Evolutionary conservation across 208 protist genomes (phyloP).

Genomic region (Willaertia magna): DNA sequence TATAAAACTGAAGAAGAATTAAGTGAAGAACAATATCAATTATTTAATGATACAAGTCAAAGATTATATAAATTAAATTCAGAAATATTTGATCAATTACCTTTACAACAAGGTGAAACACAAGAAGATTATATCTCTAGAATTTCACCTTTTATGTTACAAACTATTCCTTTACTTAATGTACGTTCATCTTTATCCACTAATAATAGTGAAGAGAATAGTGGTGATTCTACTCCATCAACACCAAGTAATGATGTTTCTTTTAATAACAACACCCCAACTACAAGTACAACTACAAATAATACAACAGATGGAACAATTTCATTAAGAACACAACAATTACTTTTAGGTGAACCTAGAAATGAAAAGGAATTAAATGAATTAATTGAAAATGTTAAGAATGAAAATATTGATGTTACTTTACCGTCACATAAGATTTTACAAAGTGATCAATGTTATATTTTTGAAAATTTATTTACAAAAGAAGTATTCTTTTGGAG

Average conservation of each 20-base stretch:
- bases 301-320: too few species aligned
- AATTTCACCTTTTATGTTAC: background rate
- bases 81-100: background rate
- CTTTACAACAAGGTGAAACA: background rate
- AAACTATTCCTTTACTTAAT: background rate
- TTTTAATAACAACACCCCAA: too few species aligned
- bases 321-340: too few species aligned
- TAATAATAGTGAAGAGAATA: too few species aligned
- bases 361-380: background rate
- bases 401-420: background rate
- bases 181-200: too few species aligned
- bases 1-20: background rate
- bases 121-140: background rate
- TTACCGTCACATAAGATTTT: background rate
- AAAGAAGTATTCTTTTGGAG: conserved; percentile 8
- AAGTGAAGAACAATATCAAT: background rate
- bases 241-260: too few species aligned
- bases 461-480: background rate
- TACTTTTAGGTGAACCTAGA: background rate
- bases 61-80: background rate
- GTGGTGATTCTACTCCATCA: too few species aligned
- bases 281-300: too few species aligned
- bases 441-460: background rate
- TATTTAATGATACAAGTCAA: background rate
- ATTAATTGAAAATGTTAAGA: background rate